Evolutionary conservation across 1,139 yeast species (phyloP), one percentile per base, ranked within the genome.

Genomic region (Kodamaea sp.): DNA sequence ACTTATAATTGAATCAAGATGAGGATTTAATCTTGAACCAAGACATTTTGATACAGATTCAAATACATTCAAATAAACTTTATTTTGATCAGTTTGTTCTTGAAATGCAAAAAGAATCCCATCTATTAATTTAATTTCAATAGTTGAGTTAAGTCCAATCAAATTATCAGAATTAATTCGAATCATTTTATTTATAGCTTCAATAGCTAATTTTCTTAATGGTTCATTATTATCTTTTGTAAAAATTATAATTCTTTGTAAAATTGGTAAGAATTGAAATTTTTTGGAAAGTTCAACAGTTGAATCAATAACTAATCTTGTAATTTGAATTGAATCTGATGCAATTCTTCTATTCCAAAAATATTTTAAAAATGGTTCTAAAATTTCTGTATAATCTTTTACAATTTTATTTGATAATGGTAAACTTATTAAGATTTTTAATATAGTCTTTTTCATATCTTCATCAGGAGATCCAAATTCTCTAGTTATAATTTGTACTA

Each of bases 391-490:
- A 38, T 63, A 68, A 26, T 63, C 55, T 11, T 53, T 55, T 6
- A 67, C 50, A 6, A 68, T 45, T 25, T 57, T 54, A 20, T 53
- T 50, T 6, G 65, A 52, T 11, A 70, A 47, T 2, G 75, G 76
- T 32, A 70, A 53, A 10, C 49, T 51, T 6, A 49, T 49, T 33
- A 70, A 45, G 8, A 69, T 62, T 31, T 54, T 66, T 38, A 92
- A 62, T 4, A 90, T 84, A 0, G 92, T 77, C 46, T 77, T 77
- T 52, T 79, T 80, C 94, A 92, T 85, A 40, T 90, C 97, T 46
- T 87, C 96, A 54, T 89, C 96, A 0, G 95, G 90, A 0, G 95
- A 78, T 29, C 70, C 62, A 52, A 88, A 86, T 57, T 90, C 96
- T 40, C 94, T 69, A 2, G 80, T 58, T 8, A 89, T 66, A 12